Evolutionary conservation across 2,329 filamentous ascomycete genomes (phyloP), one percentile per base, ranked within the genome.

Genomic region (Furcasterigmium sp.): DNA sequence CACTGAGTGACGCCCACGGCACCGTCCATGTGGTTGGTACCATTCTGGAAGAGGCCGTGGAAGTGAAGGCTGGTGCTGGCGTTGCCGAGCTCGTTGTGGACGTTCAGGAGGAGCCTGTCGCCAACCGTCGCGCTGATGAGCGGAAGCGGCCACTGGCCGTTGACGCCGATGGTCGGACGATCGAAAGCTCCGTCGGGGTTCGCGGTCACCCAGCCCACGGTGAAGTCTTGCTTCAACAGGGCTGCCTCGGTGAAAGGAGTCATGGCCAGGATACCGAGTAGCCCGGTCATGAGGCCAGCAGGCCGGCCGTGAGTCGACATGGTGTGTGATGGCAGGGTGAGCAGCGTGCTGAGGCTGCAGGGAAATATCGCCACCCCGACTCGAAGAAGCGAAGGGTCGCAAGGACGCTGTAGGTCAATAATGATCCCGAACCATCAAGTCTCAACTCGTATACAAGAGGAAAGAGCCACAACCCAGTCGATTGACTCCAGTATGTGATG

Each of bases 61-160:
- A 79, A 85, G 59, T 72, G 74, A 4, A 78, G 59, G 19, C 70
- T 72, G 3, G 75, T 75, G 5, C 64, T 69, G 50, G 75, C 65
- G 45, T 79, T 76, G 15, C 69, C 72, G 2, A 79, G 61, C 30
- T 60, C 54, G 51, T 79, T 78, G 42, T 65, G 51, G 46, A 76
- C 60, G 50, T 72, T 72, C 35, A 78, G 61, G 10, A 73, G 57
- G 29, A 77, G 49, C 14, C 60, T 64, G 47, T 82, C 78, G 41
- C 76, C 78, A 46, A 72, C 68, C 42, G 67, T 70, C 8, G 74
- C 78, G 42, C 73, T 68, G 36, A 83, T 76, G 11, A 67, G 56
- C 1, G 84, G 84, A 20, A 80, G 71, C 3, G 83, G 82, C 78
- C 82, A 84, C 57, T 76, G 58, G 11, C 72, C 71, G 54, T 87